These are phyloP conservation scores for Moniliophthora roreri DNA, from an alignment of 1,284 basidiomycete species.

Conservation along the genomic window DNA sequence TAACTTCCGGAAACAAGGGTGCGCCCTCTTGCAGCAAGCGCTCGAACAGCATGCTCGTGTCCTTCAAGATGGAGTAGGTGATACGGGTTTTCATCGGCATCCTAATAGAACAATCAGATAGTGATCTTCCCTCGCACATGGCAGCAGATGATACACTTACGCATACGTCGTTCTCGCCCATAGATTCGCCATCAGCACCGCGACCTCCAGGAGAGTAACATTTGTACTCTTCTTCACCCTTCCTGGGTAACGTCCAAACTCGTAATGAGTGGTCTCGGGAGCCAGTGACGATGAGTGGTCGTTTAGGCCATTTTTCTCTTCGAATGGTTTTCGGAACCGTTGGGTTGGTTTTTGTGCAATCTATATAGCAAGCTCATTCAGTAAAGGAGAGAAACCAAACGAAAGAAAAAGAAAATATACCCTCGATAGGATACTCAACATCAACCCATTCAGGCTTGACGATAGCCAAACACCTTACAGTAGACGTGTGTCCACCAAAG, in stretches of 20 bases:
- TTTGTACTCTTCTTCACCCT: slow-evolving; percentile 73
- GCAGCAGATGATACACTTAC: slow-evolving; percentile 23
- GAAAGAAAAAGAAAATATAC: too few species aligned
- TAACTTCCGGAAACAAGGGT: slow-evolving; percentile 95
- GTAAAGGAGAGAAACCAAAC: too few species aligned
- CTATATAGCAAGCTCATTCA: too few species aligned
- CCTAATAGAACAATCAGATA: slow-evolving; percentile 41
- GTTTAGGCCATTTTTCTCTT: slow-evolving; percentile 81
- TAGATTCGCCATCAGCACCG: slow-evolving; percentile 65
- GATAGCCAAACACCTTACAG: slow-evolving; percentile 88
- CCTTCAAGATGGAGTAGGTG: slow-evolving; percentile 84
- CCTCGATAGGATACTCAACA: slow-evolving; percentile 48
- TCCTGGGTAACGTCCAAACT: slow-evolving; percentile 86
- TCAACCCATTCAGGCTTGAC: slow-evolving; percentile 85
- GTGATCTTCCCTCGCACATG: background rate
- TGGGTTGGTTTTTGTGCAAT: too few species aligned
- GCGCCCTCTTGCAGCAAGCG: slow-evolving; percentile 86
- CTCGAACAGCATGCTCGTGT: slow-evolving; percentile 89
- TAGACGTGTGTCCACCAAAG: slow-evolving; percentile 92
- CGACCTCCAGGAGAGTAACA: slow-evolving; percentile 41
- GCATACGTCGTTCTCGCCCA: slow-evolving; percentile 68
- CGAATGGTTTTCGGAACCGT: too few species aligned
- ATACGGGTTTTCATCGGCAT: slow-evolving; percentile 86
- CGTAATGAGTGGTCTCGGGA: slow-evolving; percentile 88
- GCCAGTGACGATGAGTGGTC: slow-evolving; percentile 89